A percentile compares a stretch with the other conserved stretches of the same genome.
Conservation (phyloP, 225 moss, liverwort and hornwort genomes). For the Polytrichum commune region DNA sequence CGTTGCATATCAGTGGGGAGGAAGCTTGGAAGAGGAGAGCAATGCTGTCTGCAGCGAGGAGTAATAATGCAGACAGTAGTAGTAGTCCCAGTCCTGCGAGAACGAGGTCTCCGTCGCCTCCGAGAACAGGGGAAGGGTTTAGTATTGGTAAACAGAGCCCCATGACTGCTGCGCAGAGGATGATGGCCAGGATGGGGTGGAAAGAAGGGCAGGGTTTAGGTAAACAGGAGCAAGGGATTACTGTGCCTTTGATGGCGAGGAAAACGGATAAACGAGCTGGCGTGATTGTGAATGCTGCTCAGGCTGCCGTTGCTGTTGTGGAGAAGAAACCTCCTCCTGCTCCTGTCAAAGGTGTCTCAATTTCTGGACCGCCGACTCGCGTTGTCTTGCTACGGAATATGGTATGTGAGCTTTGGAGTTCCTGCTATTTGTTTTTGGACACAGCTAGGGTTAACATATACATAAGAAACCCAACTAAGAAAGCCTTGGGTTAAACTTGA, state of each 20-base stretch:
- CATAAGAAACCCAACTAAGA: too few relatives aligned
- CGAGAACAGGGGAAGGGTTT: conserved; percentile 78
- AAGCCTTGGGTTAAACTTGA: too few relatives aligned
- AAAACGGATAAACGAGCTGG: conserved; percentile 98
- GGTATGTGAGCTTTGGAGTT: conserved; percentile 33
- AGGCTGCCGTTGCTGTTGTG: conserved; percentile 30
- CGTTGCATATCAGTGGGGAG: conserved; percentile 93
- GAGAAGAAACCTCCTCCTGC: conserved; percentile 57
- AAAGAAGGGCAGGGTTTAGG: conserved; percentile 99
- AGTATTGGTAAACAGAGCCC: conserved; percentile 78
- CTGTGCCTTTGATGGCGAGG: conserved; percentile 96
- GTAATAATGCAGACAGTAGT: conserved; percentile 21
- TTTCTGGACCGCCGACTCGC: conserved; percentile 87
- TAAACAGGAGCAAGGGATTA: conserved; percentile 98
- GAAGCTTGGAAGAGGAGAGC: conserved; percentile 98
- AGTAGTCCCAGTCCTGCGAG: conserved; percentile 69
- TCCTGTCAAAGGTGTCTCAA: conserved; percentile 71
- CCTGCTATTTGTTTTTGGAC: conserved; percentile 1
- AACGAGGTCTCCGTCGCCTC: conserved; percentile 86
- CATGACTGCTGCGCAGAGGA: conserved; percentile 98
- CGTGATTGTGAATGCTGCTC: conserved; percentile 97
- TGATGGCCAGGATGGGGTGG: conserved; percentile 99
- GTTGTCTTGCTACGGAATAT: conserved; percentile 96
- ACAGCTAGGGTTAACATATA: neutral
- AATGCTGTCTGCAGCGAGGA: conserved; percentile 79